Percentiles rank a stretch among this genome's conserved stretches.
Evolutionary conservation across 352 stramenopile species (phyloP).

Genomic region (Pythium oligandrum): DNA sequence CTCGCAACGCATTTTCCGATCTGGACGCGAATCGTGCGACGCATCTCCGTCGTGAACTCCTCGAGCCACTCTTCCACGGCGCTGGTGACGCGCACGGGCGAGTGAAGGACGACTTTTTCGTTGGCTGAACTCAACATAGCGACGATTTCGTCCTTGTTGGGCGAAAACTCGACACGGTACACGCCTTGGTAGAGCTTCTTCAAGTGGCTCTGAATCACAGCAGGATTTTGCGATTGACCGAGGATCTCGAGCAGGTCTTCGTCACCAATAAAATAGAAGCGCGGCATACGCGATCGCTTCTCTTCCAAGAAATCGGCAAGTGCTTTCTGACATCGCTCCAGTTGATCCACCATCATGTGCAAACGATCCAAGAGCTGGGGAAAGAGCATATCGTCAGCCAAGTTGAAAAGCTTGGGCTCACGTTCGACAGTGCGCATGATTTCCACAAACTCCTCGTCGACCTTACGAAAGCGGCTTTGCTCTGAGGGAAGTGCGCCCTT

Average conservation of each 20-base stretch:
- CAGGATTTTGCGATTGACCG: constrained; percentile 89
- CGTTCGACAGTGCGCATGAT: constrained; percentile 89
- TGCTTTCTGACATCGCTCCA: constrained; percentile 94
- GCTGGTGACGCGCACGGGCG: constrained; percentile 81
- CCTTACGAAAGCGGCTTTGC: constrained; percentile 84
- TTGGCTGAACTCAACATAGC: constrained; percentile 83
- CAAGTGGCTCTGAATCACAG: constrained; percentile 93
- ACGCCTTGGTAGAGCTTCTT: constrained; percentile 97
- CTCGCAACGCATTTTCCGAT: constrained; percentile 74
- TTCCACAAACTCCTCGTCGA: constrained; percentile 93
- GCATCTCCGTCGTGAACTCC: constrained; percentile 89
- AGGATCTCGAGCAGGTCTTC: constrained; percentile 96
- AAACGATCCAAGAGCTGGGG: constrained; percentile 81
- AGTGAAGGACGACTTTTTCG: constrained; percentile 82
- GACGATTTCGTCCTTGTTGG: constrained; percentile 75
- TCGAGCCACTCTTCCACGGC: constrained; percentile 94
- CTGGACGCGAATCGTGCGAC: constrained; percentile 76
- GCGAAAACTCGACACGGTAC: constrained; percentile 87
- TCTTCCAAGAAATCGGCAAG: constrained; percentile 93
- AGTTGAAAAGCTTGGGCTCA: constrained; percentile 91
- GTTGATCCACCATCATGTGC: constrained; percentile 87
- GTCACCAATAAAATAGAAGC: constrained; percentile 97
- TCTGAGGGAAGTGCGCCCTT: constrained; percentile 91
- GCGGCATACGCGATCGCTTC: constrained; percentile 90
- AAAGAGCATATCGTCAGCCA: constrained; percentile 90